Conservation (phyloP, 148 eudicot genomes). For the Rhododendron molle region DNA sequence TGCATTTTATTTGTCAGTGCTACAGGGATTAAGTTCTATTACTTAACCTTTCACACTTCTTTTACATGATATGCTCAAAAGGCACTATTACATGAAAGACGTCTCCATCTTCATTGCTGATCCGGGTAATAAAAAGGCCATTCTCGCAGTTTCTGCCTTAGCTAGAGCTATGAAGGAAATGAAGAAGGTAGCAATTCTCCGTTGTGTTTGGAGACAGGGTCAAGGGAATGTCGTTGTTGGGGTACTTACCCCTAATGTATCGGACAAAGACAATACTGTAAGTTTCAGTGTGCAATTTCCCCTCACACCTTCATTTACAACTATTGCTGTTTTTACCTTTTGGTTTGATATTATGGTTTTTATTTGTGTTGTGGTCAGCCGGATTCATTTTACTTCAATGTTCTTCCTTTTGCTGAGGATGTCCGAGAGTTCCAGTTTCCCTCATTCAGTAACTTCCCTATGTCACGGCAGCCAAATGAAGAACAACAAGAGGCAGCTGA, state of each 20-base stretch:
- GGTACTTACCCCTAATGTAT: constrained; percentile 80
- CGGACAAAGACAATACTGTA: constrained; percentile 64
- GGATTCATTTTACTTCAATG: constrained; percentile 94
- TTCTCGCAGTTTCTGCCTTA: constrained; percentile 74
- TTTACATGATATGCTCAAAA: constrained; percentile 27
- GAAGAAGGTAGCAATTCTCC: constrained; percentile 86
- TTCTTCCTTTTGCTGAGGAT: constrained; percentile 95
- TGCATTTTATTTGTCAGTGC: neutral
- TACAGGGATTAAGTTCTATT: neutral
- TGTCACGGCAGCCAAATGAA: constrained; percentile 69
- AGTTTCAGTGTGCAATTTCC: constrained; percentile 24
- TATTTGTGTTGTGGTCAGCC: constrained; percentile 45
- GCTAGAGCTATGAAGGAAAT: constrained; percentile 95
- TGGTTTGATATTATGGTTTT: constrained; percentile 15
- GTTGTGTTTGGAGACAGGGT: constrained; percentile 97
- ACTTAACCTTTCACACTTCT: neutral
- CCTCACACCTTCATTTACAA: neutral
- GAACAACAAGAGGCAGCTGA: constrained; percentile 85
- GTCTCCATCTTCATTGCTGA: constrained; percentile 84
- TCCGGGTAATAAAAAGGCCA: constrained; percentile 79
- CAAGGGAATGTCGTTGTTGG: constrained; percentile 83
- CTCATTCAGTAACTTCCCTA: constrained; percentile 74
- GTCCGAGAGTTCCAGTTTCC: constrained; percentile 96
- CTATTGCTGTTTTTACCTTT: neutral
- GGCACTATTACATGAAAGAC: constrained; percentile 93